Percentiles rank a stretch among this genome's conserved stretches.
Evolutionary conservation across 2,329 filamentous ascomycete genomes (phyloP).

Genomic region (Diaporthe sp.): DNA sequence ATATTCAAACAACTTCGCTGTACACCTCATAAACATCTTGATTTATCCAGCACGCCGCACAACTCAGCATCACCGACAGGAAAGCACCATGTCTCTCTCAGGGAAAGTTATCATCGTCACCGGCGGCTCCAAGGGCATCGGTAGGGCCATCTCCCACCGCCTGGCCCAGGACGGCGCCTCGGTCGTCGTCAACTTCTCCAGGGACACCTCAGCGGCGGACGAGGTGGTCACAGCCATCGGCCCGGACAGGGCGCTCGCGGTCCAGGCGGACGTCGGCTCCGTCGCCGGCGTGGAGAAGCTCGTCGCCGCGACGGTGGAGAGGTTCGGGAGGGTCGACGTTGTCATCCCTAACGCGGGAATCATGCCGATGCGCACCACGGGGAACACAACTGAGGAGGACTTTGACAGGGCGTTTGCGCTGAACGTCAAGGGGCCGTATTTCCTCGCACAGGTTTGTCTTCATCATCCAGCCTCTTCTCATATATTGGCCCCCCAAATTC

Average conservation of each 20-base stretch:
- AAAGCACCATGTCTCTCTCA: conserved; percentile 36
- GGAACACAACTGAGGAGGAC: conserved; percentile 58
- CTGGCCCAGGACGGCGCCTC: conserved; percentile 84
- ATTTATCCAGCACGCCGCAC: background rate
- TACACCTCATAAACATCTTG: background rate
- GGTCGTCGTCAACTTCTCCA: conserved; percentile 69
- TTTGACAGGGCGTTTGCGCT: conserved; percentile 61
- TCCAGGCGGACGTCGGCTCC: conserved; percentile 65
- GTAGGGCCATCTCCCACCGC: conserved; percentile 90
- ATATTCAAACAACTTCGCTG: background rate
- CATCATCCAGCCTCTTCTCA: no score
- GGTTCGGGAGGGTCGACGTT: conserved; percentile 68
- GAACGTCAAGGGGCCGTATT: conserved; percentile 69
- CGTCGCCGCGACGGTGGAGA: conserved; percentile 57
- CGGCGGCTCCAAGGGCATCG: conserved; percentile 82
- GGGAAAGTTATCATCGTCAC: conserved; percentile 87
- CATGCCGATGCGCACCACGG: conserved; percentile 60
- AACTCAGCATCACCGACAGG: background rate
- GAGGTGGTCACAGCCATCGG: conserved; percentile 60
- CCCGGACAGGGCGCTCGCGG: conserved; percentile 56
- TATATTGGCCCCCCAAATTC: rapidly evolving
- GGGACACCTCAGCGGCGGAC: conserved; percentile 57
- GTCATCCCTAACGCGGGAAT: conserved; percentile 66
- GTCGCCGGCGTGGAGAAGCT: conserved; percentile 58
- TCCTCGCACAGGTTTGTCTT: conserved; percentile 55